Evolutionary conservation across 371 early-diverging fungal genomes (phyloP), one percentile per base, ranked within the genome.

Genomic region (Furculomyces boomerangus): DNA sequence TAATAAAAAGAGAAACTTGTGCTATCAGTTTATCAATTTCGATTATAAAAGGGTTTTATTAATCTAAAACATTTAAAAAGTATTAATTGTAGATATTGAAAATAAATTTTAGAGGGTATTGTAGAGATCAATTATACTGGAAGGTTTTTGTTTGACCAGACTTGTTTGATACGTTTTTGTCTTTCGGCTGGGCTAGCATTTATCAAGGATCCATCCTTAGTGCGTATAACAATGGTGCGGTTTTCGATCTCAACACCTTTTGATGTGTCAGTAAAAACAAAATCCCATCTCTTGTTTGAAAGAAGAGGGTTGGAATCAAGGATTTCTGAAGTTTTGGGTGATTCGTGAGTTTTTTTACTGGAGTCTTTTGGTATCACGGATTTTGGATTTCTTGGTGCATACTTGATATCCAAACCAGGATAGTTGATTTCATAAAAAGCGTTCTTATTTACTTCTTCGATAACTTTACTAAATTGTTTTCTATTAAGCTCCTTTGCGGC

Each of bases 401-500:
- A 68, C 51, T 51, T 25, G 13, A 53, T 43, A 30, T 63, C 60
- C 16, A 67, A 40, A 5, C 67, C 67, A 24, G 58, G 53, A 25
- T 65, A 63, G 31, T 63, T 61, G 26, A 70, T 56, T 1, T 50
- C 57, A 58, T 67, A 71, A n/a, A 72, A 65, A 41, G 58, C 62
- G 60, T 70, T 61, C 16, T 70, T 64, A 3, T 60, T 66, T 45
- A 67, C 46, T 41, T 59, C 60, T 39, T 74, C 71, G 30, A 74
- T 50, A 50, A 86, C 75, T 57, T 80, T 75, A 51, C 74, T 74
- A 71, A 77, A 78, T 2, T 86, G 82, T 58, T 79, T 73, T 62
- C 81, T 78, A 54, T 81, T 74, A 64, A 92, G 65, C 2, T 76
- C 74, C 49, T 75, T 72, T 30, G 93, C 90, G 13, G 93, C 93